Conservation (phyloP, 176 grass and related monocot species). For the Rhipidocladum racemiflorum region DNA sequence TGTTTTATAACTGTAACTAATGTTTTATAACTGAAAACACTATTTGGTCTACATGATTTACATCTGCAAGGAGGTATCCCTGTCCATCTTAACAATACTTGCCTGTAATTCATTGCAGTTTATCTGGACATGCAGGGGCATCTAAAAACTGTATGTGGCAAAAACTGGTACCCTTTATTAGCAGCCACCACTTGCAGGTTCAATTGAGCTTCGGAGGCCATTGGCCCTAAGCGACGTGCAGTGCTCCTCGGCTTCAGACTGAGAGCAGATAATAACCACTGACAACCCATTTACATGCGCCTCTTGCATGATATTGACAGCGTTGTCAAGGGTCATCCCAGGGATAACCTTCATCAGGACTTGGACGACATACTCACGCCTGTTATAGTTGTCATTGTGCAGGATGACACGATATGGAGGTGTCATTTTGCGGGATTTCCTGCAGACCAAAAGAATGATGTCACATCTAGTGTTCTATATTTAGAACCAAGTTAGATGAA, state of each 20-base stretch:
- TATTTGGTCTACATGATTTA: conserved; percentile 42
- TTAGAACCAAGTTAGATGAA: neutral
- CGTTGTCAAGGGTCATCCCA: conserved; percentile 87
- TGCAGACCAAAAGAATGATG: conserved; percentile 23
- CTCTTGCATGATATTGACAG: conserved; percentile 98
- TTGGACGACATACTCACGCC: conserved; percentile 88
- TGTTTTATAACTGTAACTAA: neutral
- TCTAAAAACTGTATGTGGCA: conserved; percentile 47
- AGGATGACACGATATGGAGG: conserved; percentile 76
- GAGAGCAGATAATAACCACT: conserved; percentile 84
- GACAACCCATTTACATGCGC: conserved; percentile 86
- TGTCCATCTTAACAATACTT: neutral
- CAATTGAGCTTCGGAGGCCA: conserved; percentile 78
- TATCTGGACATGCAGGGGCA: conserved; percentile 11
- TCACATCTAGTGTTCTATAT: conserved; percentile 12
- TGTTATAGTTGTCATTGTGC: conserved; percentile 89
- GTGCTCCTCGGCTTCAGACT: conserved; percentile 71
- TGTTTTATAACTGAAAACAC: neutral
- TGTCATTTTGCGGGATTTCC: conserved; percentile 75
- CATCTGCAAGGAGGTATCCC: conserved; percentile 19
- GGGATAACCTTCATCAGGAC: conserved; percentile 99
- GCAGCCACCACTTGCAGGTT: conserved; percentile 81
- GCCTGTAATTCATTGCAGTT: conserved; percentile 1
- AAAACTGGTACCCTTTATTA: conserved; percentile 29
- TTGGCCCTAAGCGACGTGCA: conserved; percentile 82